phyloP scores from a whole-genome alignment of 2,329 filamentous ascomycete species.

The Monilinia vaccinii-corymbosi region DNA sequence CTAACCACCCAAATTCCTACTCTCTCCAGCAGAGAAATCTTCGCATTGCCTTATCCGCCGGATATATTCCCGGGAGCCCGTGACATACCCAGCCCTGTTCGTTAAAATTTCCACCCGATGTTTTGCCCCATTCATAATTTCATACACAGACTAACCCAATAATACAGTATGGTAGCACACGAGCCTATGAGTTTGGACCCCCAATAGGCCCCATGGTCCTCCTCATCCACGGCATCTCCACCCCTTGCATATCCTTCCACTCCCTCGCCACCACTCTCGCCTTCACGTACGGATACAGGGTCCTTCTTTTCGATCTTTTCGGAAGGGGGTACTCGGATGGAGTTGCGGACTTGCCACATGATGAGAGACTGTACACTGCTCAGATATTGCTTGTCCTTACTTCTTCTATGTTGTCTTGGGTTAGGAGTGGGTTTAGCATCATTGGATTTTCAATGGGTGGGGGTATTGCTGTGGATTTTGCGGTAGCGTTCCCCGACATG shows the following conservation, averaged over 20 bases:
- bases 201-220: conserved; percentile 61
- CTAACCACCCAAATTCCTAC: conserved; percentile 17
- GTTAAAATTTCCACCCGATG: background rate
- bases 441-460: conserved; percentile 77
- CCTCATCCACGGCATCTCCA: conserved; percentile 73
- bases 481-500: conserved; percentile 57
- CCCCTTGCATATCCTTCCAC: conserved; percentile 62
- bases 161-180: conserved; percentile 52
- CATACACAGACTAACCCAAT: background rate
- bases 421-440: conserved; percentile 50
- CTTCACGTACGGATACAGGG: conserved; percentile 52
- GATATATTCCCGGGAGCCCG: conserved; percentile 60
- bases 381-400: conserved; percentile 57
- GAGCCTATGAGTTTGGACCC: conserved; percentile 76
- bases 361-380: conserved; percentile 53
- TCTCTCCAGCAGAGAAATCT: conserved; percentile 28
- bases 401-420: conserved; percentile 52
- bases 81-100: conserved; percentile 51
- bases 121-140: background rate
- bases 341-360: conserved; percentile 43
- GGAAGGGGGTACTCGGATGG: conserved; percentile 71
- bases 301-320: conserved; percentile 73
- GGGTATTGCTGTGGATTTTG: conserved; percentile 61
- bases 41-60: conserved; percentile 53
- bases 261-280: conserved; percentile 58